phyloP scores from a whole-genome alignment of 768 basidiomycete species.

The Termitomyces titanicus region DNA sequence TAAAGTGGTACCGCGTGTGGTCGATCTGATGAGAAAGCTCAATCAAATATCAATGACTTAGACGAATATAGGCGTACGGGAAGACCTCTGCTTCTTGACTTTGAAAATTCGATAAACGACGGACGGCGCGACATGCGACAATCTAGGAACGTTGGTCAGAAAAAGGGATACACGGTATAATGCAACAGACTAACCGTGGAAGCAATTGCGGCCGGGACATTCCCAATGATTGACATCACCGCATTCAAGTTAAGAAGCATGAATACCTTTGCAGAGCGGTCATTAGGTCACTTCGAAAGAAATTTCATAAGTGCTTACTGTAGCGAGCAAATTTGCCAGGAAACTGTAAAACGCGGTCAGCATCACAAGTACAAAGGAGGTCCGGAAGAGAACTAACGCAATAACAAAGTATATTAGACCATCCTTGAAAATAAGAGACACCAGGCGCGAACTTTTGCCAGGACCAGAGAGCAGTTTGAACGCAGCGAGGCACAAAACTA shows the following conservation, averaged over 20 bases:
- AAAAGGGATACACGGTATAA: neutral
- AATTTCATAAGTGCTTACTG: slow-evolving; percentile 35
- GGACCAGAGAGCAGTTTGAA: slow-evolving; percentile 51
- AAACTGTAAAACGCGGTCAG: slow-evolving; percentile 40
- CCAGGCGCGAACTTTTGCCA: slow-evolving; percentile 49
- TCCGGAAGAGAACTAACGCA: slow-evolving; percentile 42
- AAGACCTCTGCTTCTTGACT: slow-evolving; percentile 47
- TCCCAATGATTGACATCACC: slow-evolving; percentile 72
- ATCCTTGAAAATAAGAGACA: slow-evolving; percentile 66
- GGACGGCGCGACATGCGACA: slow-evolving; percentile 57
- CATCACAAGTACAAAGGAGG: neutral
- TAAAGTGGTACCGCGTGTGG: slow-evolving; percentile 51
- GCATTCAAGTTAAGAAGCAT: slow-evolving; percentile 67
- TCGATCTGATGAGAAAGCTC: slow-evolving; percentile 21
- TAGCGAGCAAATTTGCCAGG: slow-evolving; percentile 63
- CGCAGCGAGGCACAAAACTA: slow-evolving; percentile 56
- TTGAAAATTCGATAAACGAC: slow-evolving; percentile 59
- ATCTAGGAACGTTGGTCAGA: slow-evolving; percentile 37
- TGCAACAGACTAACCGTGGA: slow-evolving; percentile 46
- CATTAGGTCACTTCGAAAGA: neutral
- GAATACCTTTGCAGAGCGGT: slow-evolving; percentile 35
- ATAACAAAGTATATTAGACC: slow-evolving; percentile 71
- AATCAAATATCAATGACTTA: neutral
- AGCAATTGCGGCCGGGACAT: slow-evolving; percentile 68
- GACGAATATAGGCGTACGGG: slow-evolving; percentile 35